Percentiles rank a stretch among this genome's conserved stretches.
phyloP scores from a whole-genome alignment of 352 stramenopile genomes.

The Globisporangium ultimum region DNA sequence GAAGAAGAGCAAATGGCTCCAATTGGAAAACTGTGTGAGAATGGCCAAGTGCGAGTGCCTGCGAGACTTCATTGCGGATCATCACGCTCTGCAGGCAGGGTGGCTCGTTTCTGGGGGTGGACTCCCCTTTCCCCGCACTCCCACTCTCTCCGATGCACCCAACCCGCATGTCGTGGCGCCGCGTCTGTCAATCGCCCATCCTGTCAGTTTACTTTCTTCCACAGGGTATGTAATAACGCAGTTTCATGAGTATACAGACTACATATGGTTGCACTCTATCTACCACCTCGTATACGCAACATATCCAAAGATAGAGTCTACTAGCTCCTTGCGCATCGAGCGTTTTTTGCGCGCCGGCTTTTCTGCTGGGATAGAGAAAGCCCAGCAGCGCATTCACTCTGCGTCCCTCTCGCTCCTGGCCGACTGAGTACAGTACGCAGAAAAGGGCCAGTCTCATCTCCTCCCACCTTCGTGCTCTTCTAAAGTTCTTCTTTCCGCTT shows the following conservation, averaged over 20 bases:
- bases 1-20: no score
- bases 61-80: background rate
- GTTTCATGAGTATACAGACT: no score
- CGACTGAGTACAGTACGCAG: slow-evolving; percentile 6
- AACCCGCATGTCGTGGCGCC: background rate
- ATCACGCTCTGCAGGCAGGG: background rate
- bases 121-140: background rate
- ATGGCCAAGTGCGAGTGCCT: background rate
- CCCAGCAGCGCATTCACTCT: background rate
- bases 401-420: slow-evolving; percentile 3
- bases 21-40: no score
- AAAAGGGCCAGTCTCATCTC: slow-evolving; percentile 6
- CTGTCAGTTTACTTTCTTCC: background rate
- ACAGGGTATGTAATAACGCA: no score
- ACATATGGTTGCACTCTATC: no score
- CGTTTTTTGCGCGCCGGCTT: no score
- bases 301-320: no score
- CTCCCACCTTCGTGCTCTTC: background rate
- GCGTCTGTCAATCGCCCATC: background rate
- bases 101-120: background rate
- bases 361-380: background rate
- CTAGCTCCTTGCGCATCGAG: no score
- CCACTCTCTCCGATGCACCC: background rate
- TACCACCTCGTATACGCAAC: no score
- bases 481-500: background rate